These are phyloP conservation scores for Daldinia sp. DNA, from an alignment of 2,329 filamentous ascomycete genomes.

Conservation along the genomic window DNA sequence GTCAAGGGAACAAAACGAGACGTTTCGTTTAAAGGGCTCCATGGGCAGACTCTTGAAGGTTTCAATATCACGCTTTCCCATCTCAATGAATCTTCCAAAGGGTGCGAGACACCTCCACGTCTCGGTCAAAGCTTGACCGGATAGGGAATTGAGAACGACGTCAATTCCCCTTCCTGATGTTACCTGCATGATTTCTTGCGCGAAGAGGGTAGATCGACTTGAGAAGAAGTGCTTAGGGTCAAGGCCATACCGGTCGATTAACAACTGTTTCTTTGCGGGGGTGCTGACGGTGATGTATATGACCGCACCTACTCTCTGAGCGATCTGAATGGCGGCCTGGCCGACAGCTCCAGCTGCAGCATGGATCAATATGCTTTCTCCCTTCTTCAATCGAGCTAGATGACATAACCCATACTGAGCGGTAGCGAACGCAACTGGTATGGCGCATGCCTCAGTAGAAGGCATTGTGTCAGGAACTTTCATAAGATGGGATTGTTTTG, in stretches of 20 bases:
- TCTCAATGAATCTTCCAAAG: background rate
- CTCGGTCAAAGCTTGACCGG: slow-evolving; percentile 18
- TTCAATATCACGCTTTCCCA: background rate
- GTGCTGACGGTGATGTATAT: slow-evolving; percentile 33
- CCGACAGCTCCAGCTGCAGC: slow-evolving; percentile 19
- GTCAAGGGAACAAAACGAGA: background rate
- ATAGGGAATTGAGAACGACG: slow-evolving; percentile 4
- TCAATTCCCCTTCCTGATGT: slow-evolving; percentile 38
- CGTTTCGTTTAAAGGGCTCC: background rate
- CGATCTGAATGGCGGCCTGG: slow-evolving; percentile 19
- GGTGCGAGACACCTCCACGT: slow-evolving; percentile 16
- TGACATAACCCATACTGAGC: background rate
- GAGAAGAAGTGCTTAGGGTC: slow-evolving; percentile 36
- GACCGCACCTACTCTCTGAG: slow-evolving; percentile 13
- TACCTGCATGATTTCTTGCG: slow-evolving; percentile 18
- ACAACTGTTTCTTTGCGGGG: slow-evolving; percentile 27
- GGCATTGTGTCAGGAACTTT: background rate
- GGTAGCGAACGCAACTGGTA: slow-evolving; percentile 10
- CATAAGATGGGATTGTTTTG: background rate
- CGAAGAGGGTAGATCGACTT: slow-evolving; percentile 35
- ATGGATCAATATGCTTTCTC: slow-evolving; percentile 24
- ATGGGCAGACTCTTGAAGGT: background rate
- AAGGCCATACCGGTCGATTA: slow-evolving; percentile 31
- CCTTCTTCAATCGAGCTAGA: slow-evolving; percentile 4
- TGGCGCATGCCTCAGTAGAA: background rate